Evolutionary conservation across 441 rosid species (phyloP).

Genomic region (Brassica balearica): DNA sequence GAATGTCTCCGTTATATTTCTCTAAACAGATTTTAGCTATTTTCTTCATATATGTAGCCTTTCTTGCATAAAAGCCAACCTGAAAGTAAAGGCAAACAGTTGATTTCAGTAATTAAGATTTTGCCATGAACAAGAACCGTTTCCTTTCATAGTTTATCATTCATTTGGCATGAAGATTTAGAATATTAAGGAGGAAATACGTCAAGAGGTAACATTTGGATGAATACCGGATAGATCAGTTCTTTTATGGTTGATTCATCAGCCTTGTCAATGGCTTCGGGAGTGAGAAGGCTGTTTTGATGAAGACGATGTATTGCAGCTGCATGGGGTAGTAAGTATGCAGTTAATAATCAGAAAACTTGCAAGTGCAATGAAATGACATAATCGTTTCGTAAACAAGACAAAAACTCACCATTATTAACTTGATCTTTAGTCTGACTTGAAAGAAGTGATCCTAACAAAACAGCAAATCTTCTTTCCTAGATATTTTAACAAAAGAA

Average conservation of each 20-base stretch:
- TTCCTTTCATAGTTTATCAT: not conserved
- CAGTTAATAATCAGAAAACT: conserved; percentile 4
- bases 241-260: conserved; percentile 72
- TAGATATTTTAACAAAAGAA: conserved; percentile 27
- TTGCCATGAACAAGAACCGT: not conserved
- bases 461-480: conserved; percentile 92
- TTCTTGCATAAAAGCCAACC: conserved; percentile 90
- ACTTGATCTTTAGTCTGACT: conserved; percentile 96
- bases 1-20: conserved; percentile 82
- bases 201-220: conserved; percentile 14
- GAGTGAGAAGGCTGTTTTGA: conserved; percentile 66
- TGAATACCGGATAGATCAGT: conserved; percentile 83
- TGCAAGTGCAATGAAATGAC: not conserved
- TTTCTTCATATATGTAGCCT: conserved; percentile 83
- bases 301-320: conserved; percentile 88
- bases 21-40: conserved; percentile 75
- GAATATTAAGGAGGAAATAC: not conserved
- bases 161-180: not conserved
- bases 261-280: conserved; percentile 74
- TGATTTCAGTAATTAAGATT: conserved; percentile 19
- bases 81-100: conserved; percentile 23
- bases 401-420: conserved; percentile 67
- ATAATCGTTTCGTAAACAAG: conserved; percentile 12
- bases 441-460: conserved; percentile 76
- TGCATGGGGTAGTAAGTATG: conserved; percentile 45